Evolutionary conservation across 192 early-diverging fungal genomes (phyloP), one percentile per base, ranked within the genome.

Genomic region (Coemansia sp.): DNA sequence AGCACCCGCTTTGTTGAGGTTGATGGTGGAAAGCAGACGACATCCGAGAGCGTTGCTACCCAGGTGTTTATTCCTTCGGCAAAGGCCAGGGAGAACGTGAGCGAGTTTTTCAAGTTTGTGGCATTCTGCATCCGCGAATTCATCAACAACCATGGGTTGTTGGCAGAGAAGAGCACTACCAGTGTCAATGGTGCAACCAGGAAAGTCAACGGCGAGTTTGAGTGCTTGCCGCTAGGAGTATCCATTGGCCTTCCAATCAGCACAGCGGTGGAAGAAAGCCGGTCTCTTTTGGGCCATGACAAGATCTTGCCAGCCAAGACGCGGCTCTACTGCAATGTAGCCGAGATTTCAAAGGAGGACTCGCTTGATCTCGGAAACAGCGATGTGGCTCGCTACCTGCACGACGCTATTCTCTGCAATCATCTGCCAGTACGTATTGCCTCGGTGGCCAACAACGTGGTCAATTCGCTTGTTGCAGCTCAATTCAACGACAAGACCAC

Each of bases 401-500:
- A 90, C 65, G 90, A 89, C 18, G 88, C 95, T 9, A 71, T 95
- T 18, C 71, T 84, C 48, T 74, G 86, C 62, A 87, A 86, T 63
- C 75, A 86, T 52, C 62, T 95, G n/a, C 91, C 92, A 11, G 91
- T 98, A 55, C 82, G 86, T 45, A 88, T 94, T 63, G 75, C 85
- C 11, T 95, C 95, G 9, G 83, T 98, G n/a, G 91, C 97, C 18
- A 98, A 98, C 74, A 93, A 95, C 69, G 96, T 93, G 2, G 95
- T 97, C 8, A 96, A 95, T 26, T 93, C 93, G 0, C 79, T 98
- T 8, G 77, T 95, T 8, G 88, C 93, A 22, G 88, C 96, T 66
- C 90, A 91, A 6, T 93, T 95, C 85, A 63, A 69, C 19, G 69
- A 92, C 56, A 90, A 93, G 13, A 66, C 85, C 16, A 93, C 92